Evolutionary conservation across 495 filamentous ascomycete genomes (phyloP), one percentile per base, ranked within the genome.

Genomic region (Zalerion maritima): DNA sequence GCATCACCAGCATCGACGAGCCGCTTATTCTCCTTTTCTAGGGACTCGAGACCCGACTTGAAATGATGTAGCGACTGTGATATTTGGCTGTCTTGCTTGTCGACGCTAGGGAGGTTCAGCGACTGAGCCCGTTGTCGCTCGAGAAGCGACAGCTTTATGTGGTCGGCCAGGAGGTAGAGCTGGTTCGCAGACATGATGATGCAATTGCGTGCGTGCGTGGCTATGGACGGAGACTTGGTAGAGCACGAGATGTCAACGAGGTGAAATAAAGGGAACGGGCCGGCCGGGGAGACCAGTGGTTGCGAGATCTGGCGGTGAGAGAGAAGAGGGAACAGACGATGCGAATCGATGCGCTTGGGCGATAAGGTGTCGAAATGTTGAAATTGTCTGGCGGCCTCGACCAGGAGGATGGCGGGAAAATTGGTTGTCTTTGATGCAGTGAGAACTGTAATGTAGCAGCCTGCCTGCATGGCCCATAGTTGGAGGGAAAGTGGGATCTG

Each of bases 91-190:
- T 91, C 84, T 54, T 92, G 81, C 5, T 78, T 69, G 47, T 82
- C 82, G 5, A 78, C 72, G 45, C 84, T 75, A 7, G 45, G 35
- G 18, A 93, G 73, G 33, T 82, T 75, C n/a, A 93, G 66, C 1
- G 76, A 77, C 33, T 81, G 73, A n/a, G 85, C 84, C 24, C 87
- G 77, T 57, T 93, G 79, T 27, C 87, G 75, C 50, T 96, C 89
- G 15, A 94, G 66, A 17, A 84, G 61, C 18, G 76, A 79, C 27
- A 81, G 64, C 44, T 81, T 78, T 60, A 84, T 71, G 51, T 84
- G 75, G 52, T 84, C 78, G 39, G 78, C 74, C 18, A 84, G 63
- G 21, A 84, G 68, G 38, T 72, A 71, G 18, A 82, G 76, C 35
- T 80, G 77, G 41, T 69, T 67, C 20, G 67, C 52, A 41, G 62